Base-by-base conservation (phyloP, 75 land plant species). In the Picea sitchensis region DNA sequence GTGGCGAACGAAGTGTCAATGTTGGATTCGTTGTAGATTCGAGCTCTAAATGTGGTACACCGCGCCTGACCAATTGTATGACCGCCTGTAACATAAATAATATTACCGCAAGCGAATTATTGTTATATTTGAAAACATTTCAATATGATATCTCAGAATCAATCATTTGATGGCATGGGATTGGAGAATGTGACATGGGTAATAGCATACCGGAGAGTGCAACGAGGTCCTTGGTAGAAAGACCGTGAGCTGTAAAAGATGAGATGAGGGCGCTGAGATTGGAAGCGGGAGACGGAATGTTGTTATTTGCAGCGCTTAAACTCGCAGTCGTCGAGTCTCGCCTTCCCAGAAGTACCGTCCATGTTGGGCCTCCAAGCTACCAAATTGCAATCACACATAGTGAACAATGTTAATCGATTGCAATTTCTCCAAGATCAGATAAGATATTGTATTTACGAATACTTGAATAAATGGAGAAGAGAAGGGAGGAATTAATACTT, bases 341-440 rank as follows among this genome's bases (percentile, higher is more conserved):
- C 61, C 87, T 62, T n/a, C 87, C 87, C 7, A 85, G 73, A 6
- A 23, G 41, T 34, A 85, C 86, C 17, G 18, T 61, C 86, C 81
- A 83, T 15, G 67, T 34, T n/a, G 57, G 72, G 34, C 81, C 86
- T 47, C 77, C 77, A n/a, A 73, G 47, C 81, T 47, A 7, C 9
- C 9, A 51, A 51, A 51, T 51, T 51, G 12, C 9, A 51, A 51
- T 1, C 56, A 51, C 56, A 51, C 56, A 51, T 9, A 0, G 5
- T 8, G 12, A 51, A 51, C 9, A 9, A 51, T 51, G 56, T 9
- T 51, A 51, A 1, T 51, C 11, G 0, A 8, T 51, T 51, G 2
- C 56, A 51, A 9, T 9, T 51, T 12, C 56, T 51, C 56, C 56
- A 9, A 51, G 11, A 8, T 5, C 6, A 47, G 0, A 6, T 6